Evolutionary conservation across 1,284 basidiomycete species (phyloP).

Genomic region (Inonotus obliquus): DNA sequence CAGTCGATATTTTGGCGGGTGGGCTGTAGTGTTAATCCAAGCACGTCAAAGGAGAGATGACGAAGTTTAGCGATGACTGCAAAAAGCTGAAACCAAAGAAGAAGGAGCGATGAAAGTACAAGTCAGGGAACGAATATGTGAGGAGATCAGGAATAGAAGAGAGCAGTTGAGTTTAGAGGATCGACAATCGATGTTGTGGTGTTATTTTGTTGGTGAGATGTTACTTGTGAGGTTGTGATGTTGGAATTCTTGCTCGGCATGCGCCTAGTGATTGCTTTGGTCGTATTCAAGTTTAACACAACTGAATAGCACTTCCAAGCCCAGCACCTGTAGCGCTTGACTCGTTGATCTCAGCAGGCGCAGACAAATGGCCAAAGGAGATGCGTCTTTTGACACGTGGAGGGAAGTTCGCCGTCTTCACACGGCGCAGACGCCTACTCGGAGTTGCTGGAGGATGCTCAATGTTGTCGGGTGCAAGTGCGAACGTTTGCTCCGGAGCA

Average conservation of each 20-base stretch:
- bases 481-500: neutral
- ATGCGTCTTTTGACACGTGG: slow-evolving; percentile 14
- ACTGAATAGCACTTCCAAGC: slow-evolving; percentile 18
- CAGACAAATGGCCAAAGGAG: slow-evolving; percentile 19
- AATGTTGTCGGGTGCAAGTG: slow-evolving; percentile 4
- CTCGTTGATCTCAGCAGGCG: slow-evolving; percentile 14
- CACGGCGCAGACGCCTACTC: slow-evolving; percentile 19
- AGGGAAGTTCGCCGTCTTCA: slow-evolving; percentile 22
- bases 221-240: neutral
- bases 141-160: neutral
- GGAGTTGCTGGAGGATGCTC: slow-evolving; percentile 8
- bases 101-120: neutral
- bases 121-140: neutral
- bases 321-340: slow-evolving; percentile 11
- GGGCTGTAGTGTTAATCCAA: neutral
- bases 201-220: neutral
- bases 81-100: neutral
- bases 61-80: neutral
- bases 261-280: neutral
- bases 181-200: neutral
- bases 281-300: slow-evolving; percentile 2
- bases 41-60: neutral
- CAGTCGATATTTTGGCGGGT: neutral
- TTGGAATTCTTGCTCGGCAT: neutral
- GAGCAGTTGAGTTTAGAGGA: neutral